Percentiles rank a stretch among this genome's conserved stretches.
phyloP scores from a whole-genome alignment of 2,329 filamentous ascomycete genomes.

The Botrytis porri region DNA sequence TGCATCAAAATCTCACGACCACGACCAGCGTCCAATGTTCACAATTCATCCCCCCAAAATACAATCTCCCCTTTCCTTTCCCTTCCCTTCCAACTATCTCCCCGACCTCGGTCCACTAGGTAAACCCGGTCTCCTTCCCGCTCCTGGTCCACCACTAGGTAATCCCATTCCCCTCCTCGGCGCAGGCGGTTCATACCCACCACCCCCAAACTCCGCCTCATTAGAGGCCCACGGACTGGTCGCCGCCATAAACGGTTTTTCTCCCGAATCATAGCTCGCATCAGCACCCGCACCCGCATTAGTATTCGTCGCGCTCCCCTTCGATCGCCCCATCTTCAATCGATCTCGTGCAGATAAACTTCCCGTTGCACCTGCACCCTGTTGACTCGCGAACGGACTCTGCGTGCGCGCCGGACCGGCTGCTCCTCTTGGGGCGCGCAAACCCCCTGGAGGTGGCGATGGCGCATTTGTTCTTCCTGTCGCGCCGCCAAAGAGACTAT shows the following conservation, averaged over 20 bases:
- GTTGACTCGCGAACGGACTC: neutral
- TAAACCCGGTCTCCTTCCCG: constrained; percentile 5
- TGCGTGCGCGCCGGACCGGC: neutral
- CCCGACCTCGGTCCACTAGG: constrained; percentile 11
- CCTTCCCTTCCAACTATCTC: neutral
- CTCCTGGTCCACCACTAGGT: constrained; percentile 11
- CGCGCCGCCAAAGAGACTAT: constrained; percentile 41
- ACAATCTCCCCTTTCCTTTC: neutral
- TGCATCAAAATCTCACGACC: constrained; percentile 1
- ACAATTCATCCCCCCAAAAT: neutral
- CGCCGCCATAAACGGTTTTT: constrained; percentile 45
- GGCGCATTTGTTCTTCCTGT: constrained; percentile 29
- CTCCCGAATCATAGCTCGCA: constrained; percentile 29
- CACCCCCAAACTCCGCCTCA: constrained; percentile 42
- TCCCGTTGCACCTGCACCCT: neutral
- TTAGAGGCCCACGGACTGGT: constrained; percentile 49
- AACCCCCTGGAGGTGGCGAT: constrained; percentile 19
- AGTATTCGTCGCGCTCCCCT: constrained; percentile 38
- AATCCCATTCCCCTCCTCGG: constrained; percentile 6
- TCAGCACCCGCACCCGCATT: constrained; percentile 20
- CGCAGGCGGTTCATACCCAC: constrained; percentile 33
- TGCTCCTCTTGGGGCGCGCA: neutral
- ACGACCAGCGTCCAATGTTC: constrained; percentile 3
- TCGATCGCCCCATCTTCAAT: constrained; percentile 68
- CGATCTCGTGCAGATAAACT: constrained; percentile 64